A percentile compares a stretch with the other conserved stretches of the same genome.
Conservation (phyloP, 73 alveolate genomes). For the Uronychia setigera region DNA sequence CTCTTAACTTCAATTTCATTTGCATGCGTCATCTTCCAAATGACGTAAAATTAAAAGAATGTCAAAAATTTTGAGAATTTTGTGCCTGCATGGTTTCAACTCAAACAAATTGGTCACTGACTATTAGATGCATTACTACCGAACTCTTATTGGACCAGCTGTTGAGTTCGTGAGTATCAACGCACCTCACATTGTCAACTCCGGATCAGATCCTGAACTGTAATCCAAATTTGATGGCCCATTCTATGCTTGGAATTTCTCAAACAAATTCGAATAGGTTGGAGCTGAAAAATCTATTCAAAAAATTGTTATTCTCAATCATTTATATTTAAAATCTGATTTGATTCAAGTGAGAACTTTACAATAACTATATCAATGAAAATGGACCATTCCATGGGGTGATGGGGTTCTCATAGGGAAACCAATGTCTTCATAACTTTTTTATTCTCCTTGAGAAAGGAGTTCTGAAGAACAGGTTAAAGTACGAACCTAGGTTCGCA, state of each 20-base stretch:
- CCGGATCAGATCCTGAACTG: background rate
- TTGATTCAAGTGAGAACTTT: too few relatives aligned
- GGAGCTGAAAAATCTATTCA: background rate
- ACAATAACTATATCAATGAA: background rate
- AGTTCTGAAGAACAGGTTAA: background rate
- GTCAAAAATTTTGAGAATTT: too few relatives aligned
- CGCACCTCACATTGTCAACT: slow-evolving; percentile 8
- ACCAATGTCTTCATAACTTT: slow-evolving; percentile 4
- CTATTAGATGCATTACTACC: slow-evolving; percentile 19
- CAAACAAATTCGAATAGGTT: background rate
- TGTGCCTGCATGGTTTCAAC: slow-evolving; percentile 36
- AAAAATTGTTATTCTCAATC: background rate
- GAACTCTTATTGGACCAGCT: background rate
- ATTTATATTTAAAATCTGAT: too few relatives aligned
- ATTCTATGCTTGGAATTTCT: slow-evolving; percentile 12
- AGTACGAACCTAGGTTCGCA: slow-evolving; percentile 6
- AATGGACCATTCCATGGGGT: slow-evolving; percentile 38
- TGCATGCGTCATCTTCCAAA: too few relatives aligned
- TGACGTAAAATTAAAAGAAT: too few relatives aligned
- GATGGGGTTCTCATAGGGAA: slow-evolving; percentile 24
- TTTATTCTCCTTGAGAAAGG: background rate
- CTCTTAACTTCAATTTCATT: too few relatives aligned
- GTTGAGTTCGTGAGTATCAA: slow-evolving; percentile 21
- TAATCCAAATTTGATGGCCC: slow-evolving; percentile 14
- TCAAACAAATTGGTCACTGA: slow-evolving; percentile 7